Evolutionary conservation across 2,329 filamentous ascomycete genomes (phyloP).

Genomic region (Aspergillus sp.): DNA sequence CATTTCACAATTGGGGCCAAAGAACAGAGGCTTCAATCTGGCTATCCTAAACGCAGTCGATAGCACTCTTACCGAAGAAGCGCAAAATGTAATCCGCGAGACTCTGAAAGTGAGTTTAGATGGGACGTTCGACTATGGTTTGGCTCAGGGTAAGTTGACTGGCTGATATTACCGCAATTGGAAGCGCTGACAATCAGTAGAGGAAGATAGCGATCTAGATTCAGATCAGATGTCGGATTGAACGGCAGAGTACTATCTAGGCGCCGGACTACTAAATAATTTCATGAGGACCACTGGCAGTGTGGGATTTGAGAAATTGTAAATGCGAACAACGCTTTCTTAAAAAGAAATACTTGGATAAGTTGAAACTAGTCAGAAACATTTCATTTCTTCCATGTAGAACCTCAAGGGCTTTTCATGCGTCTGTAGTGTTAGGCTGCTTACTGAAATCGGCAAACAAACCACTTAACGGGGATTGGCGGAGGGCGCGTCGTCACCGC

Average conservation of each 20-base stretch:
- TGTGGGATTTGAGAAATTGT: not conserved
- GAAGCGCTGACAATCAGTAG: constrained; percentile 8
- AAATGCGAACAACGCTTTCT: not conserved
- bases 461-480: constrained; percentile 27
- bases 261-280: no score
- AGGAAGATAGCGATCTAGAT: constrained; percentile 26
- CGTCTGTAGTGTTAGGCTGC: not conserved
- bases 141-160: constrained; percentile 21
- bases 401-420: not conserved
- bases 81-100: constrained; percentile 33
- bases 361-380: not conserved
- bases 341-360: not conserved
- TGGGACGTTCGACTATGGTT: constrained; percentile 30
- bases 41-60: constrained; percentile 30
- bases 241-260: not conserved
- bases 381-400: not conserved
- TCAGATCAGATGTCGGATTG: constrained; percentile 16
- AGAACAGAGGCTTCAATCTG: constrained; percentile 34
- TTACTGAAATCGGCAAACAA: constrained; percentile 11
- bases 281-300: not conserved
- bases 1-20: constrained; percentile 29
- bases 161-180: not conserved
- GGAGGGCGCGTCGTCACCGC: constrained; percentile 27
- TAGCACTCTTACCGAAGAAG: constrained; percentile 27
- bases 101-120: constrained; percentile 22